phyloP scores from a whole-genome alignment of 441 rosid species.

The Viola pubescens region DNA sequence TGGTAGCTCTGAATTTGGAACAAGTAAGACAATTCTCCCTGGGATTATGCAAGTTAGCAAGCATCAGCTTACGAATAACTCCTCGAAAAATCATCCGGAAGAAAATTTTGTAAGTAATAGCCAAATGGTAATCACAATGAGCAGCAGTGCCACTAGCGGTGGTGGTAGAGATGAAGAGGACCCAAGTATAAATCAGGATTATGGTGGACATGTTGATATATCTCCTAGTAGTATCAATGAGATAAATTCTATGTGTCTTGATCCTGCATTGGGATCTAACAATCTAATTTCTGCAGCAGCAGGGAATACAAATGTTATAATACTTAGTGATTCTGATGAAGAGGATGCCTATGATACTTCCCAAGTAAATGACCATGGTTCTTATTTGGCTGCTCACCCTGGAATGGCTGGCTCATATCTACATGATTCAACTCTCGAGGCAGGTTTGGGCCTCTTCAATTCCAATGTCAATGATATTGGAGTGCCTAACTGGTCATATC shows the following conservation, averaged over 20 bases:
- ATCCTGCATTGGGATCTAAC: constrained; percentile 45
- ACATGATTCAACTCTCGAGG: constrained; percentile 14
- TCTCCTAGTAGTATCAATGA: constrained; percentile 48
- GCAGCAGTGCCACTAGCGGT: constrained; percentile 58
- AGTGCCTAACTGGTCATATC: constrained; percentile 41
- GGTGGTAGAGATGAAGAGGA: constrained; percentile 83
- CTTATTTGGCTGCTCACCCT: constrained; percentile 39
- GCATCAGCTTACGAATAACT: constrained; percentile 39
- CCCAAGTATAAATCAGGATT: constrained; percentile 72
- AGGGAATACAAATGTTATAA: constrained; percentile 49
- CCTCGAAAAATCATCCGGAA: constrained; percentile 36
- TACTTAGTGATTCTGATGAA: constrained; percentile 78
- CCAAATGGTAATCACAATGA: constrained; percentile 48
- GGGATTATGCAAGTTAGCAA: constrained; percentile 70
- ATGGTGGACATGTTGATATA: constrained; percentile 42
- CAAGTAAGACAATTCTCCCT: constrained; percentile 44
- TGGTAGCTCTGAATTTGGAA: constrained; percentile 44
- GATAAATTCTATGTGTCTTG: constrained; percentile 51
- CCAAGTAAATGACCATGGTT: constrained; percentile 33
- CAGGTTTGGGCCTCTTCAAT: constrained; percentile 25
- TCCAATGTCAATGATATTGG: constrained; percentile 33
- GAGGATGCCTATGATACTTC: constrained; percentile 44
- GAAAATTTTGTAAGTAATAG: constrained; percentile 34
- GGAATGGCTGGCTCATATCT: constrained; percentile 14
- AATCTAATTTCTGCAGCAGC: constrained; percentile 29